phyloP scores from a whole-genome alignment of 2,329 filamentous ascomycete genomes.

The Arthroderma sp. region DNA sequence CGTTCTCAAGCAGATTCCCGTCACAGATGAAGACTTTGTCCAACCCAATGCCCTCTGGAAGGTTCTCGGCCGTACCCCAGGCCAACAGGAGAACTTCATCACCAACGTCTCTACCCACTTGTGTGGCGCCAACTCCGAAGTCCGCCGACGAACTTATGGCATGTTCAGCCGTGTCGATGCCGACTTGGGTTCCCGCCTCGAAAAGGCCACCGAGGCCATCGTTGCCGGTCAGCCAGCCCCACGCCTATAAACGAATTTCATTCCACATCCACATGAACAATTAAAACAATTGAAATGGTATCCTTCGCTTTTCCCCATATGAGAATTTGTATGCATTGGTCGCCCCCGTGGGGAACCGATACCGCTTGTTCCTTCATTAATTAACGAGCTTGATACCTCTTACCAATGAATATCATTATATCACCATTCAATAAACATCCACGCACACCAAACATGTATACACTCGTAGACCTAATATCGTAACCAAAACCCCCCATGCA shows the following conservation, averaged over 20 bases:
- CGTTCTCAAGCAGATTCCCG: slow-evolving; percentile 27
- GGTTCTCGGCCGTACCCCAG: slow-evolving; percentile 30
- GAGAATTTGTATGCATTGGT: no score
- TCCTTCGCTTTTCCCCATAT: no score
- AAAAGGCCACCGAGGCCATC: slow-evolving; percentile 37
- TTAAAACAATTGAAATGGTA: background rate
- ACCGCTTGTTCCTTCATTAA: no score
- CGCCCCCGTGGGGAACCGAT: no score
- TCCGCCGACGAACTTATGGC: slow-evolving; percentile 45
- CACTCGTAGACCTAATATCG: no score
- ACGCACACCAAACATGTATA: no score
- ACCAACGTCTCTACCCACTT: slow-evolving; percentile 47
- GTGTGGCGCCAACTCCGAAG: slow-evolving; percentile 39
- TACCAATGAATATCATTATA: no score
- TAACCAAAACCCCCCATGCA: no score
- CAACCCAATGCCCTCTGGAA: slow-evolving; percentile 33
- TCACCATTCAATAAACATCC: no score
- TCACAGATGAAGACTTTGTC: slow-evolving; percentile 33
- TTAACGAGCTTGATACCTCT: no score
- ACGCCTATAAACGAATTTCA: slow-evolving; percentile 5
- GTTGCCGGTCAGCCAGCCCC: slow-evolving; percentile 6
- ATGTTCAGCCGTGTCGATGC: slow-evolving; percentile 48
- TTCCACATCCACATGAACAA: background rate
- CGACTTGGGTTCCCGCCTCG: slow-evolving; percentile 40
- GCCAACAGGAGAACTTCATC: slow-evolving; percentile 50